These are phyloP conservation scores for Psidium guajava DNA, from an alignment of 345 rosid species.

Conservation along the genomic window DNA sequence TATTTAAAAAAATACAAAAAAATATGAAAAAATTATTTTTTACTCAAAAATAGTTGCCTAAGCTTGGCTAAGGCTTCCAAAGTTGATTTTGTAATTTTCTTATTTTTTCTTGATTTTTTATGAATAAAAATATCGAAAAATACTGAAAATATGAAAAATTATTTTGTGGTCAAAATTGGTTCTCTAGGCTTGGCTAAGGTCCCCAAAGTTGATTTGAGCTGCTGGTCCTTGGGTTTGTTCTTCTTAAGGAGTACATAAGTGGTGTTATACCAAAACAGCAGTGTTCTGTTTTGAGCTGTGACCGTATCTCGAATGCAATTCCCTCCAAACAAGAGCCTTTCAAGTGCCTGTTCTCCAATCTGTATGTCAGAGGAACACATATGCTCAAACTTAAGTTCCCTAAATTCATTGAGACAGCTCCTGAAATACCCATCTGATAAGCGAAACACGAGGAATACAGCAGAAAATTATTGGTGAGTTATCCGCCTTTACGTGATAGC, in stretches of 20 bases:
- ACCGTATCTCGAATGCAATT: conserved; percentile 55
- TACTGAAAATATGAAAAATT: no score
- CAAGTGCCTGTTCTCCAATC: conserved; percentile 96
- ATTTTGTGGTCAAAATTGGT: no score
- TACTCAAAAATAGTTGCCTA: no score
- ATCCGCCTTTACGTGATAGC: conserved; percentile 79
- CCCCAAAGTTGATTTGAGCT: conserved; percentile 44
- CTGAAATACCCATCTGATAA: conserved; percentile 97
- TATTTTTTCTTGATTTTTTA: no score
- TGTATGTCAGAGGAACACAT: conserved; percentile 67
- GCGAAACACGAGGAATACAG: conserved; percentile 85
- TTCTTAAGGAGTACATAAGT: conserved; percentile 75
- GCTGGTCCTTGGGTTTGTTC: conserved; percentile 79
- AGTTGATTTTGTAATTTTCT: no score
- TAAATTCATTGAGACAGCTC: conserved; percentile 92
- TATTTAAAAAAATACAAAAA: no score
- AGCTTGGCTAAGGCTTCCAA: no score
- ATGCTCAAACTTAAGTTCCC: conserved; percentile 72
- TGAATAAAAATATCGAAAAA: no score
- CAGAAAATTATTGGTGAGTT: conserved; percentile 84
- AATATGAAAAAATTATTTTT: no score
- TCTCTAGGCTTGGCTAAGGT: no score
- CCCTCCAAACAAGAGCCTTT: conserved; percentile 68
- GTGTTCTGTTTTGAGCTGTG: conserved; percentile 64
- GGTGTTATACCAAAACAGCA: conserved; percentile 77